Evolutionary conservation across 306 rosid genomes (phyloP).

Genomic region (Lotus japonicus): DNA sequence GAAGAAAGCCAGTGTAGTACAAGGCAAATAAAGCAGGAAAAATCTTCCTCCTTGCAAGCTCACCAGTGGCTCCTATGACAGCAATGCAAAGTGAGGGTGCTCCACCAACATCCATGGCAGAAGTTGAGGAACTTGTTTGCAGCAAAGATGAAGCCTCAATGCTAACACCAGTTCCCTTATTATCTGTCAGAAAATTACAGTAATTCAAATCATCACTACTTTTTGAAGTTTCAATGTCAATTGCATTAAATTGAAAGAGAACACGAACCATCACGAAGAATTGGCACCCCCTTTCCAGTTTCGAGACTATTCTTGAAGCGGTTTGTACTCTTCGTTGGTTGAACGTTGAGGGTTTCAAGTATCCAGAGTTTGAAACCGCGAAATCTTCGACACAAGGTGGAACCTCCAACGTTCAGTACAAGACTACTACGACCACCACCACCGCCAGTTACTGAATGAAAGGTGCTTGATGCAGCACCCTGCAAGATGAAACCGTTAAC

Average conservation of each 20-base stretch:
- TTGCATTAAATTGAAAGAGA: background rate
- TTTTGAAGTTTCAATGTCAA: background rate
- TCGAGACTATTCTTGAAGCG: slow-evolving; percentile 14
- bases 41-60: slow-evolving; percentile 76
- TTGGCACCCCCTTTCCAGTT: slow-evolving; percentile 27
- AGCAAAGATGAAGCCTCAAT: slow-evolving; percentile 32
- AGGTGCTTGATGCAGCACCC: too few relatives aligned
- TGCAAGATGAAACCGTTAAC: too few relatives aligned
- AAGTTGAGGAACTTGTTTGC: slow-evolving; percentile 26
- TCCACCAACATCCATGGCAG: slow-evolving; percentile 21
- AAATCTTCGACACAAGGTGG: slow-evolving; percentile 45
- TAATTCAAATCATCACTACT: background rate
- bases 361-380: slow-evolving; percentile 58
- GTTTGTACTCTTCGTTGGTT: background rate
- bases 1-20: slow-evolving; percentile 86
- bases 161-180: background rate
- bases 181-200: too few relatives aligned
- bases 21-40: slow-evolving; percentile 92
- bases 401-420: slow-evolving; percentile 33
- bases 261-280: slow-evolving; percentile 33
- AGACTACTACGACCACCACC: slow-evolving; percentile 27
- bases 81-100: slow-evolving; percentile 74
- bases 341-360: slow-evolving; percentile 41
- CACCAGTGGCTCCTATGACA: slow-evolving; percentile 94
- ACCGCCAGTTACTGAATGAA: too few relatives aligned